phyloP scores from a whole-genome alignment of 495 filamentous ascomycete genomes.

The Cryomyces antarcticus region DNA sequence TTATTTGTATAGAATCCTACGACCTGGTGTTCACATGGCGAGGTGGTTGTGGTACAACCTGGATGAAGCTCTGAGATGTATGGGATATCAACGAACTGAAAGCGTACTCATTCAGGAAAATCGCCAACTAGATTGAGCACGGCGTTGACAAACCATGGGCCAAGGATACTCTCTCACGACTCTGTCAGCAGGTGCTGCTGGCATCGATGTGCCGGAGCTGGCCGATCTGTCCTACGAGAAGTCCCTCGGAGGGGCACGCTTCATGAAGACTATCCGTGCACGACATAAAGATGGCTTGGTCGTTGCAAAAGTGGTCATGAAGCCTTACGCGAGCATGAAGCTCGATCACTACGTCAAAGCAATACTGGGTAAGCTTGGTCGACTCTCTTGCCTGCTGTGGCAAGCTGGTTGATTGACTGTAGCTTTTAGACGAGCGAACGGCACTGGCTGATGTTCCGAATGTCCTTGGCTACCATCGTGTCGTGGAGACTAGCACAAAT shows the following conservation, averaged over 20 bases:
- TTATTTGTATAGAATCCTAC: too few relatives aligned
- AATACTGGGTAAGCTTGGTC: slow-evolving; percentile 40
- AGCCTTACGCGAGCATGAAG: slow-evolving; percentile 59
- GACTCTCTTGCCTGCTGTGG: background rate
- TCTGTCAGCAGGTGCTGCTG: slow-evolving; percentile 71
- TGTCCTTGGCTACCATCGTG: slow-evolving; percentile 71
- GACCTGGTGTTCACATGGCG: too few relatives aligned
- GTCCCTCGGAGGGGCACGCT: slow-evolving; percentile 78
- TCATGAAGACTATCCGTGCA: slow-evolving; percentile 92
- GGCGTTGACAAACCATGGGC: slow-evolving; percentile 39
- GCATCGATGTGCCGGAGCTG: slow-evolving; percentile 85
- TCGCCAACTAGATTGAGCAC: too few relatives aligned
- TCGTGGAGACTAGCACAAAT: slow-evolving; percentile 73
- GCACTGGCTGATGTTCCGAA: slow-evolving; percentile 70
- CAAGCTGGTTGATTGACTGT: slow-evolving; percentile 4
- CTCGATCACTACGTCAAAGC: slow-evolving; percentile 55
- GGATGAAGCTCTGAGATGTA: too few relatives aligned
- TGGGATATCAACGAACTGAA: too few relatives aligned
- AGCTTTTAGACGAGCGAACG: slow-evolving; percentile 51
- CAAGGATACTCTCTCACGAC: slow-evolving; percentile 89
- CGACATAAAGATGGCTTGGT: slow-evolving; percentile 75
- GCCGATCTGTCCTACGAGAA: slow-evolving; percentile 79
- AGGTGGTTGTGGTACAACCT: too few relatives aligned
- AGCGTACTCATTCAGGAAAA: too few relatives aligned
- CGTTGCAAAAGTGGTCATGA: slow-evolving; percentile 84